These are phyloP conservation scores for Byssoonygena ceratinophila DNA, from an alignment of 2,329 filamentous ascomycete genomes.

Conservation along the genomic window DNA sequence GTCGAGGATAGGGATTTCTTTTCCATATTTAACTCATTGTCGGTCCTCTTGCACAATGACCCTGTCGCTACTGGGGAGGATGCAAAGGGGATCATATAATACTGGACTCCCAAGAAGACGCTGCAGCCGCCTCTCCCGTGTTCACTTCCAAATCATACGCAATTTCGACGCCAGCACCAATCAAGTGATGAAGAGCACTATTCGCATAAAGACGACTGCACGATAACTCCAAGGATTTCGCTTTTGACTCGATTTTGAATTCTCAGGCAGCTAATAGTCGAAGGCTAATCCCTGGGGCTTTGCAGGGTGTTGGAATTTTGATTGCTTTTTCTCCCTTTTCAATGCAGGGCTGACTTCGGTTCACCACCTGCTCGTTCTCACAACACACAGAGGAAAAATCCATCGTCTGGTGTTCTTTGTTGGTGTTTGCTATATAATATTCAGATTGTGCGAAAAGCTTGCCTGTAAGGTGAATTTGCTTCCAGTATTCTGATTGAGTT, in stretches of 20 bases:
- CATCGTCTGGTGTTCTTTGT: too few relatives aligned
- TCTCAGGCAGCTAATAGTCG: neutral
- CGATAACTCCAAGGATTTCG: neutral
- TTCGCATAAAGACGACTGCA: neutral
- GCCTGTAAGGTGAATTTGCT: too few relatives aligned
- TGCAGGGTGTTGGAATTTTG: conserved; percentile 4
- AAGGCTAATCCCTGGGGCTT: conserved; percentile 3
- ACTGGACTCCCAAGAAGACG: neutral
- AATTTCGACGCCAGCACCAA: neutral
- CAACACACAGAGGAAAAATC: neutral
- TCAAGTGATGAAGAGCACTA: neutral
- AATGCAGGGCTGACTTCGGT: neutral
- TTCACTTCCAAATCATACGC: neutral
- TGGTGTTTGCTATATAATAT: too few relatives aligned
- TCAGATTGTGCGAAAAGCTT: too few relatives aligned
- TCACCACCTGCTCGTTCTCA: conserved; percentile 5
- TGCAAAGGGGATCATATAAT: conserved; percentile 1
- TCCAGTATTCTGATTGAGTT: too few relatives aligned
- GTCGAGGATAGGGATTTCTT: neutral
- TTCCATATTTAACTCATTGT: conserved; percentile 1
- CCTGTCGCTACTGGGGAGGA: neutral
- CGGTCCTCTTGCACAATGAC: neutral
- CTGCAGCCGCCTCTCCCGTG: neutral
- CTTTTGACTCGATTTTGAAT: neutral
- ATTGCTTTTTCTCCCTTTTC: neutral